A percentile compares a stretch with the other conserved stretches of the same genome.
These are phyloP conservation scores for Parastagonospora nodorum DNA, from an alignment of 2,329 filamentous ascomycete genomes.

Conservation along the genomic window DNA sequence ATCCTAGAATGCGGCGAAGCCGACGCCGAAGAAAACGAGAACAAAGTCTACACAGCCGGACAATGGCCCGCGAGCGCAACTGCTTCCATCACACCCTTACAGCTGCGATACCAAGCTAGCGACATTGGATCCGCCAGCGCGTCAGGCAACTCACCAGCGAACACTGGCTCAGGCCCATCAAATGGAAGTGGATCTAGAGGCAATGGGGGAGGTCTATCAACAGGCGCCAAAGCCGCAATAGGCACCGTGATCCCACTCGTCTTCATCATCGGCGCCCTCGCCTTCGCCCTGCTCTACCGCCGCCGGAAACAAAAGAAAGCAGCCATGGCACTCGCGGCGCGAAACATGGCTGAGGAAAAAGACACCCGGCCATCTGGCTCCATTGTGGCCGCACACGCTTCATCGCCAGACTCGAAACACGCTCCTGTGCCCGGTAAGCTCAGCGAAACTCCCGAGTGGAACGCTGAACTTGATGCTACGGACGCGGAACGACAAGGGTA, in stretches of 20 bases:
- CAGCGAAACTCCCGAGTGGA: conserved; percentile 29
- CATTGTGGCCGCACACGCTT: background rate
- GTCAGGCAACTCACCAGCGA: background rate
- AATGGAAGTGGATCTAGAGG: conserved; percentile 11
- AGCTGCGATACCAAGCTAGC: conserved; percentile 18
- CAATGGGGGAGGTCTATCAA: conserved; percentile 58
- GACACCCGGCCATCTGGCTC: background rate
- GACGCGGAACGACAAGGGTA: conserved; percentile 16
- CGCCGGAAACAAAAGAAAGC: conserved; percentile 14
- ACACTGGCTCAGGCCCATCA: background rate
- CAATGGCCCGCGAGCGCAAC: conserved; percentile 16
- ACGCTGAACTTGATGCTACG: conserved; percentile 25
- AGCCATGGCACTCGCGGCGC: conserved; percentile 1
- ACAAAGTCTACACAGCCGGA: conserved; percentile 12
- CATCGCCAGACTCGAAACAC: conserved; percentile 4
- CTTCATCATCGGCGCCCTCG: conserved; percentile 59
- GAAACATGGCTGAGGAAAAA: conserved; percentile 8
- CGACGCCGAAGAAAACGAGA: conserved; percentile 27
- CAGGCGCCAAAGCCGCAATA: conserved; percentile 77
- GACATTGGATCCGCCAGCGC: conserved; percentile 10
- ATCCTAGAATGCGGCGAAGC: conserved; percentile 26
- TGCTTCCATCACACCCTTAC: conserved; percentile 17
- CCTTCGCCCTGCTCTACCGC: conserved; percentile 21
- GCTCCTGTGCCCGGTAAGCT: too few relatives aligned
- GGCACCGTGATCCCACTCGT: conserved; percentile 90